These are phyloP conservation scores for Plenodomus lindquistii DNA, from an alignment of 2,329 filamentous ascomycete genomes.

Conservation along the genomic window DNA sequence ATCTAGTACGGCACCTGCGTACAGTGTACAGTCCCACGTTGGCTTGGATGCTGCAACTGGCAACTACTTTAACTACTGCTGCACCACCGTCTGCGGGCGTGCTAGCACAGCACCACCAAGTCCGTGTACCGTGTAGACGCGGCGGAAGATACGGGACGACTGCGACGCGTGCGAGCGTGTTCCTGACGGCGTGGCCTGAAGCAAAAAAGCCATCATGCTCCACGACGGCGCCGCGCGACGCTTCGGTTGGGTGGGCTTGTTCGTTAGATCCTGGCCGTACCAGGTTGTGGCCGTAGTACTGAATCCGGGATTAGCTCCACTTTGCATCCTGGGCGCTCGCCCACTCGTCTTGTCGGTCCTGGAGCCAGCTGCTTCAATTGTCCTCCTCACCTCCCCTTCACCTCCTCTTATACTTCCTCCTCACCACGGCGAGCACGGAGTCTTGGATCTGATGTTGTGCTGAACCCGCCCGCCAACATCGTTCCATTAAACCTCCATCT, in stretches of 20 bases:
- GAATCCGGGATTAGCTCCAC: constrained; percentile 24
- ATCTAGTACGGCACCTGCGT: background rate
- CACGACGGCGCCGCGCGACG: constrained; percentile 16
- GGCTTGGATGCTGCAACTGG: constrained; percentile 7
- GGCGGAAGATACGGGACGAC: constrained; percentile 27
- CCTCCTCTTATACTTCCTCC: constrained; percentile 32
- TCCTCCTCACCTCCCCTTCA: constrained; percentile 33
- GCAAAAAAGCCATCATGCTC: constrained; percentile 36
- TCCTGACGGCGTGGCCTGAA: constrained; percentile 38
- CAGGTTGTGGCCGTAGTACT: constrained; percentile 19
- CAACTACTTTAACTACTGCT: background rate
- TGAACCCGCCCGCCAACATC: constrained; percentile 38
- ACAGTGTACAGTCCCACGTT: constrained; percentile 16
- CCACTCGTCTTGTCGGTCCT: constrained; percentile 42
- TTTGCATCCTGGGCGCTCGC: constrained; percentile 35
- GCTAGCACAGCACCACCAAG: no score
- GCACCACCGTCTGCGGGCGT: background rate
- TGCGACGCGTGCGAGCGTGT: constrained; percentile 38
- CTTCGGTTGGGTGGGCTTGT: constrained; percentile 19
- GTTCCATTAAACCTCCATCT: constrained; percentile 40
- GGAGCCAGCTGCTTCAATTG: constrained; percentile 36
- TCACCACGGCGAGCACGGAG: constrained; percentile 45
- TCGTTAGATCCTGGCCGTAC: constrained; percentile 39
- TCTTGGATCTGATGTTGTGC: constrained; percentile 45
- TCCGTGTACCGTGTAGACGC: no score